A percentile compares a stretch with the other conserved stretches of the same genome.
phyloP scores from a whole-genome alignment of 176 grass and related monocot genomes.

The Oryza nivara region DNA sequence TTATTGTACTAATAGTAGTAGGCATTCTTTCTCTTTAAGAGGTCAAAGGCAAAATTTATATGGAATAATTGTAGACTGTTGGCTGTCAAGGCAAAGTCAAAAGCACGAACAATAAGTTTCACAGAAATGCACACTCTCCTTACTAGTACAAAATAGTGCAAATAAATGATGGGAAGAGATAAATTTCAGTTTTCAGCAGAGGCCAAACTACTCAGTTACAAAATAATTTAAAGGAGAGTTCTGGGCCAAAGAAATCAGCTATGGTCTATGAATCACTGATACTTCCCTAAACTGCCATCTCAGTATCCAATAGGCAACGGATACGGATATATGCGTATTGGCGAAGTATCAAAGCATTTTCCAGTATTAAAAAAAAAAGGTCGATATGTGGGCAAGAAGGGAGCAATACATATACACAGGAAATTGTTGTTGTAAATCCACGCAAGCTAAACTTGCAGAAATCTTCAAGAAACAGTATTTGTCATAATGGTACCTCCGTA shows the following conservation, averaged over 20 bases:
- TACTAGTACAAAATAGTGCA: background rate
- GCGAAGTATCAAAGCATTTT: background rate
- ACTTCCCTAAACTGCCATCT: background rate
- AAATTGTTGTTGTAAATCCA: background rate
- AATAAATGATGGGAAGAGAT: background rate
- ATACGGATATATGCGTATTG: background rate
- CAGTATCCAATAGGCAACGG: background rate
- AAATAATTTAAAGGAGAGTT: background rate
- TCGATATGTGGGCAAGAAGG: background rate
- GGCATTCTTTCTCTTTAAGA: background rate
- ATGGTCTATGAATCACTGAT: constrained; percentile 8
- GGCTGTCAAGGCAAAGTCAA: background rate
- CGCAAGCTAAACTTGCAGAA: background rate
- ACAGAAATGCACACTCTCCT: background rate
- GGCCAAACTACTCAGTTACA: background rate
- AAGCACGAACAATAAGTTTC: background rate
- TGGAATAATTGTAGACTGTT: background rate
- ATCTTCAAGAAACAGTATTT: constrained; percentile 12
- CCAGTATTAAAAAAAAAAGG: background rate
- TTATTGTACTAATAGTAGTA: background rate
- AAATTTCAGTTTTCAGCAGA: background rate
- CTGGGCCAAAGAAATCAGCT: constrained; percentile 8
- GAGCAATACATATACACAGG: no score
- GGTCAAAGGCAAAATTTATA: constrained; percentile 7
- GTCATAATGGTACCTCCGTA: constrained; percentile 51